Evolutionary conservation across 78 protist genomes (phyloP).

Genomic region (Capsaspora owczarzaki): DNA sequence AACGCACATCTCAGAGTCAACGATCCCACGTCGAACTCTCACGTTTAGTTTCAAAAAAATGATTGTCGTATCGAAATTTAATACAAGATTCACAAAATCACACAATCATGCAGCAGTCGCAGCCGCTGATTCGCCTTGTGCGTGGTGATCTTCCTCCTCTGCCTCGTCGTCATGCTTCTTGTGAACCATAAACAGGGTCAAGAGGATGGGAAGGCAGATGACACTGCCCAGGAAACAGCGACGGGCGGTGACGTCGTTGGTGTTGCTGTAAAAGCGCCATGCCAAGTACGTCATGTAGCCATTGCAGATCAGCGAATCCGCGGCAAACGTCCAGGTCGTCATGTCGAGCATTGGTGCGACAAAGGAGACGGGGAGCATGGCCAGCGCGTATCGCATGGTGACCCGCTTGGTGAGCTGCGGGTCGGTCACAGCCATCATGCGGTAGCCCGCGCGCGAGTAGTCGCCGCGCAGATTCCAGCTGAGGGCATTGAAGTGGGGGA

Average conservation of each 20-base stretch:
- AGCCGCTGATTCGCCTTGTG: no score
- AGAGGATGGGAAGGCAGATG: slow-evolving; percentile 29
- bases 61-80: neutral
- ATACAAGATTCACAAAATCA: neutral
- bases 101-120: no score
- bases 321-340: slow-evolving; percentile 7
- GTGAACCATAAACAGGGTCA: slow-evolving; percentile 26
- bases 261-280: slow-evolving; percentile 9
- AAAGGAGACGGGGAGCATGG: slow-evolving; percentile 17
- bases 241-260: slow-evolving; percentile 22
- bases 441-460: slow-evolving; percentile 38
- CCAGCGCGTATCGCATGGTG: slow-evolving; percentile 15
- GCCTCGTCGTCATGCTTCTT: neutral
- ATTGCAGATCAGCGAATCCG: slow-evolving; percentile 3
- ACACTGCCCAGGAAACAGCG: slow-evolving; percentile 26
- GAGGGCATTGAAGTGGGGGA: slow-evolving; percentile 83
- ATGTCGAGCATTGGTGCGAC: neutral
- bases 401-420: slow-evolving; percentile 23
- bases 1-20: no score
- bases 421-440: slow-evolving; percentile 61
- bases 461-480: slow-evolving; percentile 42
- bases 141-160: no score
- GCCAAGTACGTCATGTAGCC: neutral
- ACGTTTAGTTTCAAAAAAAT: no score
- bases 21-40: no score